These are phyloP conservation scores for Wickerhamomyces hampshirensis DNA, from an alignment of 805 yeast genomes.

Conservation along the genomic window DNA sequence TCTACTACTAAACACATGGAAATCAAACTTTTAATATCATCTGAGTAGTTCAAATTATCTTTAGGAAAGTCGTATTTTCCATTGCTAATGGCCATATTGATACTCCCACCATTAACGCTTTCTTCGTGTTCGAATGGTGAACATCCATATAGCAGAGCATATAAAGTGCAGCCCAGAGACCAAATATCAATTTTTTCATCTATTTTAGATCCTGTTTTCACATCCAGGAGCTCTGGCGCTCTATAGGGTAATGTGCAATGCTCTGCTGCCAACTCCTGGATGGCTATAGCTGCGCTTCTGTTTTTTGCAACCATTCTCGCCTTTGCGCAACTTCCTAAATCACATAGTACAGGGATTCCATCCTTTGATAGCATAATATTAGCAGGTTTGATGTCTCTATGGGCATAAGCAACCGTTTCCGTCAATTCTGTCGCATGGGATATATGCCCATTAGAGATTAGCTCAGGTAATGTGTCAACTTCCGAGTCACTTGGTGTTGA, in stretches of 20 bases:
- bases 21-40: conserved; percentile 52
- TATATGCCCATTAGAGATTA: conserved; percentile 29
- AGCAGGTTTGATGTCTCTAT: conserved; percentile 85
- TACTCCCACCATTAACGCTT: conserved; percentile 73
- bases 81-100: conserved; percentile 68
- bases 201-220: conserved; percentile 57
- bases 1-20: conserved; percentile 57
- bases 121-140: conserved; percentile 90
- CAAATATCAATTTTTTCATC: conserved; percentile 82
- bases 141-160: conserved; percentile 67
- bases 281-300: conserved; percentile 65
- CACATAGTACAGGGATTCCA: conserved; percentile 75
- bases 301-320: conserved; percentile 52
- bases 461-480: conserved; percentile 22
- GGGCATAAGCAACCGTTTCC: conserved; percentile 69
- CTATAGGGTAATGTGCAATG: conserved; percentile 83
- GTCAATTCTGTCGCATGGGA: conserved; percentile 46
- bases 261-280: conserved; percentile 79
- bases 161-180: conserved; percentile 85
- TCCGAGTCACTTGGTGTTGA: conserved; percentile 12
- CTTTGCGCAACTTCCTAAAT: conserved; percentile 72
- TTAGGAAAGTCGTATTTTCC: conserved; percentile 38
- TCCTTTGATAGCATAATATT: conserved; percentile 76
- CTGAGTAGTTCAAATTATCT: conserved; percentile 37
- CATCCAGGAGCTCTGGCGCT: conserved; percentile 87